phyloP scores from a whole-genome alignment of 192 early-diverging fungal genomes.

The Pilaira anomala region DNA sequence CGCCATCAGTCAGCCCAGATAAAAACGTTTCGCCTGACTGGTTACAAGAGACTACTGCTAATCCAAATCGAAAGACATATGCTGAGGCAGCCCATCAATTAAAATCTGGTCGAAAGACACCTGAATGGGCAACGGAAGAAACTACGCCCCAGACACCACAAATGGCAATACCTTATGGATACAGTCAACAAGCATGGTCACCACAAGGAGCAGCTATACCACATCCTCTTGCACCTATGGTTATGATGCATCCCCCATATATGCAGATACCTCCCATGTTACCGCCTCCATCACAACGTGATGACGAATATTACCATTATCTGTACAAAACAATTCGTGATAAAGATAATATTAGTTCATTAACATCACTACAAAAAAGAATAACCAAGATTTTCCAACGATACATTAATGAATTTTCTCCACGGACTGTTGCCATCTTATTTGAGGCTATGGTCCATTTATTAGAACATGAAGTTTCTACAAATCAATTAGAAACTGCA shows the following conservation, averaged over 20 bases:
- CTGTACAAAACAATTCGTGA: background rate
- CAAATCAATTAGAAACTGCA: background rate
- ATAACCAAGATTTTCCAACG: background rate
- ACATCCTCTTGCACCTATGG: background rate
- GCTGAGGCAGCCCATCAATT: background rate
- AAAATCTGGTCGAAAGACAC: background rate
- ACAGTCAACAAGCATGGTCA: background rate
- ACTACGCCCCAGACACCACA: too few relatives aligned
- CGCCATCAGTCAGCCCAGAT: too few relatives aligned
- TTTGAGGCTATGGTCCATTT: background rate
- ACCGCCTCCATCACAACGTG: background rate
- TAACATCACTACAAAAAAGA: constrained; percentile 1
- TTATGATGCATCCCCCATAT: background rate
- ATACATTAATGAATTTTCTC: background rate
- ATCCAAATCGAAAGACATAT: background rate
- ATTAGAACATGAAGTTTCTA: background rate
- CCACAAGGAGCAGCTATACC: background rate
- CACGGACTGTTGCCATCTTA: background rate
- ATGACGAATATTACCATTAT: background rate
- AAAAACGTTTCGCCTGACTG: background rate
- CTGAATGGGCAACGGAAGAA: background rate
- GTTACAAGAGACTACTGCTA: background rate
- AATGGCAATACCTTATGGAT: too few relatives aligned
- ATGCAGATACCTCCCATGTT: background rate
- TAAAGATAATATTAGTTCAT: background rate